Base-by-base conservation (phyloP, 129 eudicot genomes). In the sunflower (Helianthus annuus) region DNA sequence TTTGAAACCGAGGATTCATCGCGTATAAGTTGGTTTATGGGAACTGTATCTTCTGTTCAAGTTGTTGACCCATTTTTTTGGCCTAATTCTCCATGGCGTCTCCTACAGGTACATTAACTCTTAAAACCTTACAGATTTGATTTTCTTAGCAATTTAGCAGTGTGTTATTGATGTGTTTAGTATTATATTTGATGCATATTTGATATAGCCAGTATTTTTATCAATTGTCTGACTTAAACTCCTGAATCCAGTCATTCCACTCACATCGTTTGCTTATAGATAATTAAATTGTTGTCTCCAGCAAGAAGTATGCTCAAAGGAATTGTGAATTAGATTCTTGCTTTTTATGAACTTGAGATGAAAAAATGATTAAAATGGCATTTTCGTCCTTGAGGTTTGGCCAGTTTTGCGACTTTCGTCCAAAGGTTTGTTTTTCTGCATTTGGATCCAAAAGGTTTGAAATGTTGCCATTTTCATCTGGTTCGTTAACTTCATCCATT, bases 71-170 rank as follows among this genome's bases (percentile, higher is more conserved):
- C 90, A 1, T 65, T 78, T 40, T 82, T 72, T 72, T 91, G 97
- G 97, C 96, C 97, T 76, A 91, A 80, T 77, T 91, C 97, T 17
- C 97, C 97, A 7, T 91, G 97, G 97, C 76, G 97, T 42, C 71
- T 85, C 79, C 87, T 91, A 68, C 96, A 88, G 95, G 97, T 91
- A 82, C 67, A 49, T 48, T 48, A 29, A 40, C 44, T 4, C n/a
- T 58, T 44, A 4, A 22, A 5, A 11, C 29, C 36, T 48, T 34
- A 8, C 19, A 32, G 9, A 27, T 72, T 45, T 16, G 15, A 16
- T 73, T 62, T 73, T 10, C 9, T 59, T 48, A 46, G 44, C 61
- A 56, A 39, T 42, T 59, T 48, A 46, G 55, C 61, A 56, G 40
- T 57, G 46, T 24, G 13, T 14, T 27, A 72, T 44, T 29, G 45